Evolutionary conservation across 306 rosid genomes (phyloP), one percentile per base, ranked within the genome.

Genomic region (Arachis stenosperma): DNA sequence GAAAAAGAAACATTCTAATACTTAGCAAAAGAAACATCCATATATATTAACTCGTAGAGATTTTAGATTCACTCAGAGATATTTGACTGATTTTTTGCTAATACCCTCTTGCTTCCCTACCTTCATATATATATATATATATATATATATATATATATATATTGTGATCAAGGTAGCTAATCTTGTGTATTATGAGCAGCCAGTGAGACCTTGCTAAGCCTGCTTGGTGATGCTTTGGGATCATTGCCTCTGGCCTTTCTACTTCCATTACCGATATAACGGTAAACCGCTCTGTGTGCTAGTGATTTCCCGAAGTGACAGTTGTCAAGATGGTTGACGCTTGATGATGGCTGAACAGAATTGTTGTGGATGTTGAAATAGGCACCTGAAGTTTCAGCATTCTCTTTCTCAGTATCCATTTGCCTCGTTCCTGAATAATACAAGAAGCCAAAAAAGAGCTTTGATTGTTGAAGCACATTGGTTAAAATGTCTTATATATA

Each of bases 161-260:
- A 22, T 22, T 22, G 27, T 22, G 27, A 22, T 22, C 27, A 22
- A 22, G 65, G 15, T 69, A 73, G 29, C 46, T 52, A 59, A 8
- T 17, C 50, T 75, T 75, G 53, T 74, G 47, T 48, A 44, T 74
- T 7, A 40, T 72, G 61, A 0, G 51, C 42, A 48, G 88, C 81
- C 69, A 73, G 47, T n/a, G 87, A 82, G 73, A 88, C 90, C 77
- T 80, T 88, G 80, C 93, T 86, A 51, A 88, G 87, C 86, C 90
- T 86, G 78, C 93, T 88, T 39, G 93, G 87, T 41, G 60, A 78
- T 66, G 75, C 55, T 67, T 62, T 78, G 60, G 43, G 68, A 63
- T 61, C 79, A 27, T 57, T 68, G 37, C 67, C 71, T 81, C 71
- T 74, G 10, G 15, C 47, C 61, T 73, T 80, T 80, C 78, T 78